Percentiles rank a stretch among this genome's conserved stretches.
phyloP scores from a whole-genome alignment of 2,329 filamentous ascomycete species.

The Trichothecium roseum region DNA sequence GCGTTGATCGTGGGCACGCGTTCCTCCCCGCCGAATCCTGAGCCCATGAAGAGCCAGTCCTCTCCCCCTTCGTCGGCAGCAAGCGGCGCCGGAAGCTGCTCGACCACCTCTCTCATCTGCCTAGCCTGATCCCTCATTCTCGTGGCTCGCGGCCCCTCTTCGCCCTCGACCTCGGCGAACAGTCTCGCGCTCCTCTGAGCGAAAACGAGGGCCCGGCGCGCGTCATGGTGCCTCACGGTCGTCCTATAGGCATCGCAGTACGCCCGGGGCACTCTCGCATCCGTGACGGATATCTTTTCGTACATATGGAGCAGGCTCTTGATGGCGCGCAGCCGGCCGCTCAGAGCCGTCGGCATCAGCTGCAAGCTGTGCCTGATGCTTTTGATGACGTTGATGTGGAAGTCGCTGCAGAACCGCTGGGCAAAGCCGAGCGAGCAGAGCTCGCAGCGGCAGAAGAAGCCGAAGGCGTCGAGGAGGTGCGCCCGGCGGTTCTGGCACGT shows the following conservation, averaged over 20 bases:
- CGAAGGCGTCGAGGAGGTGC: not conserved
- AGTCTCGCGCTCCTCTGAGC: not conserved
- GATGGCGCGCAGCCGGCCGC: not conserved
- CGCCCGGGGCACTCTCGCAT: not conserved
- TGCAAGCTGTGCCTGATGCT: not conserved
- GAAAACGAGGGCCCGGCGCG: not conserved
- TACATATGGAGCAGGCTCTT: conserved; percentile 2
- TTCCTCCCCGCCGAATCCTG: not conserved
- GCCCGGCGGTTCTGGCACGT: not conserved
- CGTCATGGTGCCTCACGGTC: not conserved
- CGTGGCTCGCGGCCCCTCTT: not conserved
- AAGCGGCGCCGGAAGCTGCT: too few relatives aligned
- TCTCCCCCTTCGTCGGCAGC: not conserved
- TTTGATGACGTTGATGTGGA: not conserved
- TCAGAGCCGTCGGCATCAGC: not conserved
- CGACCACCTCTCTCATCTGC: not conserved
- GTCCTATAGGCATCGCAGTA: not conserved
- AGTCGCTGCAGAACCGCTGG: not conserved
- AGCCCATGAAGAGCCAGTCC: conserved; percentile 1
- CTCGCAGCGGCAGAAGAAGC: conserved; percentile 1
- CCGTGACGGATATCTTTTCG: not conserved
- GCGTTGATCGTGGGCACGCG: too few relatives aligned
- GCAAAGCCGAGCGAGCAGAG: not conserved
- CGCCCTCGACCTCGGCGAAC: not conserved
- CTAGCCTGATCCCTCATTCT: too few relatives aligned